Evolutionary conservation across 2,329 filamentous ascomycete species (phyloP), one percentile per base, ranked within the genome.

Genomic region (Aureobasidium pullulans): DNA sequence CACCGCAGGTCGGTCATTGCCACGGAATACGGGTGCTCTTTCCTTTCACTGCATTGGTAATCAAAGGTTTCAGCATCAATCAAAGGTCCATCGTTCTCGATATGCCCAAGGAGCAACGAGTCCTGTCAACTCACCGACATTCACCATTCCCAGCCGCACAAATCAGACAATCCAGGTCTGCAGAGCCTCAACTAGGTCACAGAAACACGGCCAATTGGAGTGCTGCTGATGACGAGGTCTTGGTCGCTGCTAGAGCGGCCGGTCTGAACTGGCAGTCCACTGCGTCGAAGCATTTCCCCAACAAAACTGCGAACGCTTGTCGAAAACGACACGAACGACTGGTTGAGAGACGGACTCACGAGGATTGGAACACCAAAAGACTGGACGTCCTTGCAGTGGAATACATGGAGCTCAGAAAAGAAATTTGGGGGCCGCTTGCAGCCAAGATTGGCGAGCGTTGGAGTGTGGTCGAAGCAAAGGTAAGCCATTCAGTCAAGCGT

Each of bases 301-400:
- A 75, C 70, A 96, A 96, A 77, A 81, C 80, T 11, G 75, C 87
- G 61, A 94, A 94, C 71, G 91, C 91, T 16, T 96, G 90, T 75
- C 88, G 90, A 64, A 96, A 96, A 76, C 84, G 90, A 59, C 90
- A 95, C 68, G 90, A 96, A 74, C 82, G 90, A 42, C 76, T 96
- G 64, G 86, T 93, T 79, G 88, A 93, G 74, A 84, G 86, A 64
- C 69, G 78, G 69, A 84, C 85, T 60, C 83, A 85, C 49, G 86
- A 90, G 66, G 87, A 92, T 67, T 94, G 89, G 86, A 88, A 93
- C 67, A 82, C 82, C 19, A 78, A 85, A 65, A 89, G 89, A 76
- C 78, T 92, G 28, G 88, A 93, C 70, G 79, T 80, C 9, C 77
- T 96, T 42, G 88, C 89, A 39, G 83, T 83, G 70, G 86, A 88